A percentile compares a stretch with the other conserved stretches of the same genome.
These are phyloP conservation scores for Sphagnum tenellum DNA, from an alignment of 225 moss, liverwort and hornwort species.

Conservation along the genomic window DNA sequence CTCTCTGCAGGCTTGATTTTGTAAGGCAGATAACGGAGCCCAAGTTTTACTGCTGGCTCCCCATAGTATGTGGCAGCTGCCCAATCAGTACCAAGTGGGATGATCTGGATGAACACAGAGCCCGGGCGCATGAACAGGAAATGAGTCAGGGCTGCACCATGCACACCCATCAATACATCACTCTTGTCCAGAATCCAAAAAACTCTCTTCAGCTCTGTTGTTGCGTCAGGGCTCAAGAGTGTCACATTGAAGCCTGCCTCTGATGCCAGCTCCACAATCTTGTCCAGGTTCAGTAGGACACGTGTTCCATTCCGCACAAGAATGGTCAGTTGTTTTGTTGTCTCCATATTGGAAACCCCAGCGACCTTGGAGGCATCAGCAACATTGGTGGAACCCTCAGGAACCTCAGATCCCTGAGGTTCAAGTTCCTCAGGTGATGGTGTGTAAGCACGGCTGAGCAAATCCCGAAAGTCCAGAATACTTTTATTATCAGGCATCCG, in stretches of 20 bases:
- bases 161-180: slow-evolving; percentile 85
- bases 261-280: slow-evolving; percentile 31
- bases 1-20: slow-evolving; percentile 57
- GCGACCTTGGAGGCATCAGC: background rate
- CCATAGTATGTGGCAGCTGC: slow-evolving; percentile 73
- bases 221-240: slow-evolving; percentile 38
- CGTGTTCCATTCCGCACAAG: slow-evolving; percentile 47
- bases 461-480: slow-evolving; percentile 40
- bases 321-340: slow-evolving; percentile 36
- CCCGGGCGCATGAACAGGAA: slow-evolving; percentile 86
- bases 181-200: slow-evolving; percentile 54
- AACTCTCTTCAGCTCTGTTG: slow-evolving; percentile 57
- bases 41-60: slow-evolving; percentile 60
- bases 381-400: slow-evolving; percentile 1
- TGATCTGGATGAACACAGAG: slow-evolving; percentile 69
- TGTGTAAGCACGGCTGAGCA: slow-evolving; percentile 48
- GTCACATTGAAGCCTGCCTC: slow-evolving; percentile 46
- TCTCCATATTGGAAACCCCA: slow-evolving; percentile 4
- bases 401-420: too few species aligned
- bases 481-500: slow-evolving; percentile 58
- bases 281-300: slow-evolving; percentile 47
- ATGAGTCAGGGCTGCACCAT: slow-evolving; percentile 93
- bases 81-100: slow-evolving; percentile 87
- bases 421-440: slow-evolving; percentile 1
- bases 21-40: slow-evolving; percentile 61